These are phyloP conservation scores for Pseudotsuga menziesii DNA, from an alignment of 75 land plant genomes.

Conservation along the genomic window DNA sequence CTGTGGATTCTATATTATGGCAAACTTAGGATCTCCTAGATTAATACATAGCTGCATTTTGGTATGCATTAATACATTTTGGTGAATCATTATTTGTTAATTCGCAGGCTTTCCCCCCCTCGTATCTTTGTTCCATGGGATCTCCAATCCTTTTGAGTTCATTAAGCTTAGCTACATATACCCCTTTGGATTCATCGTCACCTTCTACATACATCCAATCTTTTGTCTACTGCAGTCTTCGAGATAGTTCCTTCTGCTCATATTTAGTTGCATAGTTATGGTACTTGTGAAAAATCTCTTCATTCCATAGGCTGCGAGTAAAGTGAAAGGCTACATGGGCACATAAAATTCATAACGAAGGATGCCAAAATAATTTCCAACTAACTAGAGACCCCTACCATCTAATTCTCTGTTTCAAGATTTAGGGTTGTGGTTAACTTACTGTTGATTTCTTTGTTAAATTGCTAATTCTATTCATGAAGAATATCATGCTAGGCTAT, in stretches of 20 bases:
- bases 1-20: conserved; percentile 41
- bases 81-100: conserved; percentile 5
- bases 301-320: no score
- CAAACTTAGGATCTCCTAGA: conserved; percentile 36
- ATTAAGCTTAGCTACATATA: conserved; percentile 59
- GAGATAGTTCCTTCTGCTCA: conserved; percentile 61
- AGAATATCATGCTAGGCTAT: no score
- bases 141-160: conserved; percentile 86
- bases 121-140: conserved; percentile 71
- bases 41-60: conserved; percentile 14
- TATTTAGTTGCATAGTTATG: conserved; percentile 67
- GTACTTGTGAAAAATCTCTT: conserved; percentile 79
- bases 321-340: no score
- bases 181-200: conserved; percentile 82
- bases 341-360: no score
- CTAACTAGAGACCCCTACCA: no score
- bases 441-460: no score
- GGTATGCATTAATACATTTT: neutral
- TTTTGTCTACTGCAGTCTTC: conserved; percentile 72
- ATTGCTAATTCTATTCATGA: no score
- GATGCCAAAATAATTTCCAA: no score
- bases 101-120: conserved; percentile 30
- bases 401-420: no score
- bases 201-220: conserved; percentile 98
- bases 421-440: no score